Base-by-base conservation (phyloP, 768 basidiomycete species). In the Harrya chromipes region DNA sequence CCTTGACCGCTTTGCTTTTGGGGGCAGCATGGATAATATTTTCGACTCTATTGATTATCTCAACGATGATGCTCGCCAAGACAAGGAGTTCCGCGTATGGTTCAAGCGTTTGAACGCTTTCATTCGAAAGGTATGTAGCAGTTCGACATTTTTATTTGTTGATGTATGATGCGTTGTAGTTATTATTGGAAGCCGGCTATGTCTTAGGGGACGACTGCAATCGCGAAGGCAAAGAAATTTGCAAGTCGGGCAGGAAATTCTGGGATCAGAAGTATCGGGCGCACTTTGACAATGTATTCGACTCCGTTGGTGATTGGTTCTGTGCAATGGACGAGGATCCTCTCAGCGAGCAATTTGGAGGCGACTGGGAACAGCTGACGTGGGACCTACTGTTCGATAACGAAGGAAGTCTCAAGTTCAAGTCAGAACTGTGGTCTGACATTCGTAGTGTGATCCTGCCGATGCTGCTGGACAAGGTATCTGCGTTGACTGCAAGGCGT, bases 1-100 rank as follows among this genome's bases (percentile, higher is more conserved):
- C 11, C 81, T 97, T 36, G 94, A 97, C 68, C 85, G 95, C 19
- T 94, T 98, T 65, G 94, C 94, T 6, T 85, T 90, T 59, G 80
- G 79, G 45, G 63, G 72, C 57, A 82, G 81, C 34, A 78, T 94
- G 68, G 74, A 84, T 49, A 67, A 75, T 27, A 78, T 95, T 49
- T 73, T 87, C 31, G 80, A 88, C 53, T 79, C 93, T 5, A 74
- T 87, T 35, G 75, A 85, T 58, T 77, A 76, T 2, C 74, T 99
- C 14, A 84, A 84, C 53, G 75, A 83, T 40, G 90, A 94, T 63
- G 78, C 89, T 0, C 73, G 75, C 42, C 74, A 84, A 36, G 95
- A 99, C 53, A 74, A 80, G 23, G 85, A 81, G 50, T 77, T 99
- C 33, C 73, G 82, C 38, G 63, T 73, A 17, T 97, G 91, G 91